These are phyloP conservation scores for Aureobasidium melanogenum DNA, from an alignment of 2,329 filamentous ascomycete species.

Conservation along the genomic window DNA sequence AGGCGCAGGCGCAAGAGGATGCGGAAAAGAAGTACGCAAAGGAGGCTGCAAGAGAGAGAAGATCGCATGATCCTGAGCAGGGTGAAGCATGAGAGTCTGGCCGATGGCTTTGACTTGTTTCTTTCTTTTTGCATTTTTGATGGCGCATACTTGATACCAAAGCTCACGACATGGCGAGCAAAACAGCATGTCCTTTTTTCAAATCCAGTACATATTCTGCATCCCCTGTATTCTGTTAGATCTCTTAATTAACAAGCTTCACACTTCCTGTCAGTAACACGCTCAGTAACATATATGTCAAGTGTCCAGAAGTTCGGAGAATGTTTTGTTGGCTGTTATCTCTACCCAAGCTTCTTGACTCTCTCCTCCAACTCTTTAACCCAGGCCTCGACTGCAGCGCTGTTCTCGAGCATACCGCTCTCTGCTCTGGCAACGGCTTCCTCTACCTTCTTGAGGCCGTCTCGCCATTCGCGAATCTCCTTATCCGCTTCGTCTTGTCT, in stretches of 20 bases:
- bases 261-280: background rate
- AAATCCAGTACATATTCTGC: background rate
- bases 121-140: background rate
- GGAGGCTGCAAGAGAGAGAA: background rate
- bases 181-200: background rate
- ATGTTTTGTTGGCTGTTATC: background rate
- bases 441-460: conserved; percentile 72
- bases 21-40: conserved; percentile 13
- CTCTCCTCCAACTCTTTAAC: conserved; percentile 77
- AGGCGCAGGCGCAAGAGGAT: conserved; percentile 21
- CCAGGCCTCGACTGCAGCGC: conserved; percentile 79
- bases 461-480: conserved; percentile 80
- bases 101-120: background rate
- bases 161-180: background rate
- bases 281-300: background rate
- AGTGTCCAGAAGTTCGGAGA: background rate
- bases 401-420: conserved; percentile 64
- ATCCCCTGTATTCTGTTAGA: background rate
- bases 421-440: conserved; percentile 62
- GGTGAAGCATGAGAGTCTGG: background rate
- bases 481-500: conserved; percentile 72
- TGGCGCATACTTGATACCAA: background rate
- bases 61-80: conserved; percentile 3
- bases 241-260: background rate
- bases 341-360: conserved; percentile 39